phyloP scores from a whole-genome alignment of 495 filamentous ascomycete species.

The Neurospora sp. region DNA sequence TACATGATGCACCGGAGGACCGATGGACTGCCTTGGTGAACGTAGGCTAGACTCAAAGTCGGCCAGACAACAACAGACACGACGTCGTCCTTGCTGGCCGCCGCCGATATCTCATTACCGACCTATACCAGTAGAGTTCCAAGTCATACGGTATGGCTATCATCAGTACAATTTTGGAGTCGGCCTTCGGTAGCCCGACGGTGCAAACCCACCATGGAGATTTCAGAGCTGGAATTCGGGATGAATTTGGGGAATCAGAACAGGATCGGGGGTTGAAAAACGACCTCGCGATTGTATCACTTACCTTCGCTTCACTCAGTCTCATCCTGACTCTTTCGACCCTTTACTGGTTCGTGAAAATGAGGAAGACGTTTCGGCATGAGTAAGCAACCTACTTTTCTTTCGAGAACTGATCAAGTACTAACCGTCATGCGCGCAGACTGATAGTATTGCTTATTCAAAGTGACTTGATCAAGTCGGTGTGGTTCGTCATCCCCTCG shows the following conservation, averaged over 20 bases:
- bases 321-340: conserved; percentile 39
- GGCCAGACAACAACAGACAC: not conserved
- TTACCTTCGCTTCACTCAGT: conserved; percentile 37
- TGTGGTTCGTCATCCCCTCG: conserved; percentile 56
- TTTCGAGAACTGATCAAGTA: not conserved
- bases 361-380: conserved; percentile 64
- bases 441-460: conserved; percentile 62
- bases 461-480: conserved; percentile 57
- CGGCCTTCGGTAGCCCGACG: not conserved
- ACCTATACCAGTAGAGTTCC: not conserved
- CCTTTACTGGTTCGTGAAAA: conserved; percentile 64
- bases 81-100: not conserved
- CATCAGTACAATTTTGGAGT: not conserved
- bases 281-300: conserved; percentile 16
- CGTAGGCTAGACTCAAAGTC: conserved; percentile 14
- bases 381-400: conserved; percentile 40
- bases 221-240: not conserved
- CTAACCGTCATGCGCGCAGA: conserved; percentile 22
- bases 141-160: not conserved
- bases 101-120: not conserved
- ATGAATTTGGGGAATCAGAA: not conserved
- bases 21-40: conserved; percentile 6
- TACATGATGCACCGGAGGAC: conserved; percentile 7
- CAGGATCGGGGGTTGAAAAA: not conserved
- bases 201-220: not conserved